Evolutionary conservation across 345 rosid genomes (phyloP), one percentile per base, ranked within the genome.

Genomic region (Crucihimalaya himalaica): DNA sequence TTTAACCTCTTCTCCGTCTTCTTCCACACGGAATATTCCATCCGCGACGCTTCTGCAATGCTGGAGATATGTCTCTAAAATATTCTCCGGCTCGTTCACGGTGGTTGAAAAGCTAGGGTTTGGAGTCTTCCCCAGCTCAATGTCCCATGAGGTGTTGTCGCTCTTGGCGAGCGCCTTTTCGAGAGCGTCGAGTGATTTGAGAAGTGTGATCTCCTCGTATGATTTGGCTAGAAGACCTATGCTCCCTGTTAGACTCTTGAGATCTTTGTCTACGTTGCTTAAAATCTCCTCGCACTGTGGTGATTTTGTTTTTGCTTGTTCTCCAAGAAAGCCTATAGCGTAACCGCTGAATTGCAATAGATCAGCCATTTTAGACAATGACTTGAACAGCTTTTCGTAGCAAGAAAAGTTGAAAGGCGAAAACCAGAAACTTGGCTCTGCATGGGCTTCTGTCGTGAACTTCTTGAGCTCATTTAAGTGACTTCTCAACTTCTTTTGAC

Each of bases 371-470:
- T 72, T 91, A 15, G 89, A 82, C 71, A 91, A 39, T 2, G 92
- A 86, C 70, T 56, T 83, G 43, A 74, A 47, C 0, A 94, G 83
- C 85, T 83, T 88, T 59, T 84, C 61, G 61, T 91, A 84, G 81
- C 88, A 85, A 66, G 80, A 84, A 59, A 74, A 74, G 74, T 80
- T 79, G 20, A 89, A 91, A 58, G 93, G 98, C 72, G 81, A 64
- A 80, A 86, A 88, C 96, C 97, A 89, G 76, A 94, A 91, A 48
- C 81, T 86, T 58, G 96, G 98, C 72, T 94, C 98, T 74, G 73
- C 87, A 6, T 87, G 84, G 37, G 98, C 98, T 78, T 94, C 97
- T 67, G 74, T 86, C 34, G 83, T 80, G 67, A 78, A 85, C 69
- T 84, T 85, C 34, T 83, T 76, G 46, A 94, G 78, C 71, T 80